Evolutionary conservation across 2,329 filamentous ascomycete genomes (phyloP), one percentile per base, ranked within the genome.

Genomic region (Epichloe gansuensis): DNA sequence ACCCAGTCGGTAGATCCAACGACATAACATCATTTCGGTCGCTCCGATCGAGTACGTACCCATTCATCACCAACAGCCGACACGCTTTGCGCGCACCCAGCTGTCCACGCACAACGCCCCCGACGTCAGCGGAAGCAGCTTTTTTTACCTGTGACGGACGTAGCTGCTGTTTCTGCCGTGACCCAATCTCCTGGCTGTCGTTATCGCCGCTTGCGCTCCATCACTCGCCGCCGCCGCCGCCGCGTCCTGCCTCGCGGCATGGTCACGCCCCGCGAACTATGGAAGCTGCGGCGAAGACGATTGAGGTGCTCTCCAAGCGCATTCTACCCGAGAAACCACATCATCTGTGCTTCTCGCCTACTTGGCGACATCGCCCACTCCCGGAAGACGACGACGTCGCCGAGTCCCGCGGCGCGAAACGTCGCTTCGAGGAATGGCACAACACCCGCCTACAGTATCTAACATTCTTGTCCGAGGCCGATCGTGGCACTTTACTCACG

Each of bases 221-320:
- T n/a, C 31, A 27, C 39, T 41, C 25, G 49, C 42, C 51, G 49
- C 46, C 51, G 17, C 17, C 17, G 17, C 17, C 17, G 52, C 52
- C 51, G 53, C 53, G 34, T 53, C 52, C 57, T 56, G 57, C 58
- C 58, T 58, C 55, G 57, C 64, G 66, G 66, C 57, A 68, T 68
- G 66, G 62, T 61, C 57, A 66, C 60, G 60, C 62, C 64, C 60
- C 61, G 51, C 61, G 64, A 70, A 74, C 68, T 67, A 80, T 80
- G 77, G 77, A 80, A 72, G 74, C 71, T 71, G 74, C 75, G 71
- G 74, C 72, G 65, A 76, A 77, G 69, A 74, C 70, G 68, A 72
- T 77, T 66, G 67, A 77, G 65, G 70, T 66, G 65, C 68, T 78
- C 64, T 71, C 72, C 61, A 70, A 77, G 68, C 68, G 68, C 61